phyloP scores from a whole-genome alignment of 208 protist species.

The Leishmania guyanensis region DNA sequence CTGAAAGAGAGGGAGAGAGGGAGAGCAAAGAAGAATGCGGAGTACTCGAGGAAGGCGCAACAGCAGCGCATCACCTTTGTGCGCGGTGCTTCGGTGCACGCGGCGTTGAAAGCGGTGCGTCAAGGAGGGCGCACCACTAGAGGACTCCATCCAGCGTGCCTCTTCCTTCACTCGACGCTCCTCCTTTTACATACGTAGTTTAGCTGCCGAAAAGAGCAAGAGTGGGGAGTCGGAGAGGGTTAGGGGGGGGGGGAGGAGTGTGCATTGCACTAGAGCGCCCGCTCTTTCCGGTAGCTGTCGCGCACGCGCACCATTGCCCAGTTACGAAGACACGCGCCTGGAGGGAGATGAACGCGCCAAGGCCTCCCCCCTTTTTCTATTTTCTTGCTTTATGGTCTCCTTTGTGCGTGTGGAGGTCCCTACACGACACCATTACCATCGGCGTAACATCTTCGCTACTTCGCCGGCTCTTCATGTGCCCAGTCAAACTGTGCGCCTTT shows the following conservation, averaged over 20 bases:
- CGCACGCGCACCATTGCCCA: background rate
- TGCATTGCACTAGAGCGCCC: background rate
- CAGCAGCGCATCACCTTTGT: background rate
- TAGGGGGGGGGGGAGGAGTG: too few relatives aligned
- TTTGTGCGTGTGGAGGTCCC: background rate
- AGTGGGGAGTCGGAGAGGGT: background rate
- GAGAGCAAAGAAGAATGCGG: background rate
- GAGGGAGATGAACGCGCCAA: background rate
- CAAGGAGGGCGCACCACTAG: background rate
- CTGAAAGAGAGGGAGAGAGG: background rate
- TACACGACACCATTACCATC: background rate
- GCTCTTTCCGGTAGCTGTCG: background rate
- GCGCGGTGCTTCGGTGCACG: background rate
- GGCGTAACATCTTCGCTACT: background rate
- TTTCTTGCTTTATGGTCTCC: background rate
- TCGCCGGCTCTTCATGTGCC: background rate
- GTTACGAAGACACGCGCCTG: too few relatives aligned
- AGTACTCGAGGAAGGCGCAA: background rate
- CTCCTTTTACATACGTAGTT: background rate
- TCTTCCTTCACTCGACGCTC: background rate
- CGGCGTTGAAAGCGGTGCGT: background rate
- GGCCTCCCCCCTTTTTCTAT: background rate
- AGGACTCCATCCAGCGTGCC: background rate
- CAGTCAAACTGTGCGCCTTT: background rate
- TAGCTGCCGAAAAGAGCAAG: background rate